Base-by-base conservation (phyloP, 441 rosid genomes). In the Brassica balearica region DNA sequence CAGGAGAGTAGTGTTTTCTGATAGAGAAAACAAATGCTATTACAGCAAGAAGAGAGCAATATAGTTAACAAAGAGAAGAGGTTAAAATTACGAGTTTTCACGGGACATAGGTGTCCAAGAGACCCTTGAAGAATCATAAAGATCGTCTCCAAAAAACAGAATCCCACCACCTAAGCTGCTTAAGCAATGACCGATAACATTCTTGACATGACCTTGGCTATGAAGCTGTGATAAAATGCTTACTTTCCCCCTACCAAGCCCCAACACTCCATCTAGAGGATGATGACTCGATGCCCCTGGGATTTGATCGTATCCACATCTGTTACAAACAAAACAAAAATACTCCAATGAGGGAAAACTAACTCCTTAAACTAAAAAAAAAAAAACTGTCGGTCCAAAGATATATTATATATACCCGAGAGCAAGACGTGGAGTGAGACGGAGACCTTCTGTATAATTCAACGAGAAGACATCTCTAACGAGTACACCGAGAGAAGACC, bases 211-310 rank as follows among this genome's bases (percentile, higher is more conserved):
- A 63, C 94, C 92, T 76, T 88, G 91, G 60, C 83, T 77, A 65
- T 86, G 84, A 71, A 96, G 98, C 87, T 94, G 99, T 12, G 97
- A 89, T 3, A 89, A 48, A 58, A 94, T 81, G 89, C 97, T 88
- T 38, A 96, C 73, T 77, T 85, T 87, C 22, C 98, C 99, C 77
- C 85, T 91, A 25, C 98, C 97, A 46, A 96, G 97, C 19, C 99
- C 98, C n/a, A 96, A 88, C 51, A 94, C 91, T 76, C 98, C 99
- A 65, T 96, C 99, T 8, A 96, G 64, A 29, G 92, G 96, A 84
- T 92, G 96, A 84, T 92, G n/a, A 66, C 77, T 53, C 2, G 91
- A 87, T 14, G 84, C 72, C 23, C 95, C 92, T 12, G 94, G 89
- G 77, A 81, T 20, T 74, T 92, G 97, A 88, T 92, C 93, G 48